phyloP scores from a whole-genome alignment of 768 basidiomycete species.

The Kondoa malvinella region DNA sequence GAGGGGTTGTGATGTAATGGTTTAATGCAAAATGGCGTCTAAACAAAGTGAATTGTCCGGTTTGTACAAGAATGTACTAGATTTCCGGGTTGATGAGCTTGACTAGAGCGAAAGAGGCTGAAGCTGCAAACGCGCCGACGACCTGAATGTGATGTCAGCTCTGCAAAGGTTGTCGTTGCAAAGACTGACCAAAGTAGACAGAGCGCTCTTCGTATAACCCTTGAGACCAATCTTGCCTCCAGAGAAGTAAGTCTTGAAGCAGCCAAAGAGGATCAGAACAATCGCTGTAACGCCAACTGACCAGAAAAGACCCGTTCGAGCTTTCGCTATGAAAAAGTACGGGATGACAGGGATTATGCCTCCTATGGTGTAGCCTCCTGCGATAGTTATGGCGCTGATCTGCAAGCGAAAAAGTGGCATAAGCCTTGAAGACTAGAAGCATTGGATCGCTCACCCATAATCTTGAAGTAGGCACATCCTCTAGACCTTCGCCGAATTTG shows the following conservation, averaged over 20 bases:
- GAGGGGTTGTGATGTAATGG: no score
- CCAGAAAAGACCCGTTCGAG: constrained; percentile 38
- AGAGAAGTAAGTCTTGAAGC: constrained; percentile 19
- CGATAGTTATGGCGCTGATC: constrained; percentile 82
- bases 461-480: constrained; percentile 70
- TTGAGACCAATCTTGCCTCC: constrained; percentile 34
- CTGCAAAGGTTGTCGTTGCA: no score
- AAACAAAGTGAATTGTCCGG: no score
- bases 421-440: neutral
- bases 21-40: no score
- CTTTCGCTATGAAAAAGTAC: constrained; percentile 56
- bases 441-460: constrained; percentile 39
- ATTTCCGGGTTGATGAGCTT: neutral
- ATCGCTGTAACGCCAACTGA: constrained; percentile 62
- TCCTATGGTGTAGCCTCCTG: constrained; percentile 73
- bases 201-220: constrained; percentile 67
- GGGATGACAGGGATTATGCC: constrained; percentile 10
- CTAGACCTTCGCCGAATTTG: constrained; percentile 87
- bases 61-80: no score
- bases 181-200: constrained; percentile 69
- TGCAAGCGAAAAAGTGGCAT: neutral
- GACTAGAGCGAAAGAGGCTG: constrained; percentile 41
- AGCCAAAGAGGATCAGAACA: constrained; percentile 75
- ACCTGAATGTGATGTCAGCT: no score
- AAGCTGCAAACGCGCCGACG: constrained; percentile 81